Conservation (phyloP, 805 yeast species). For the Soucietia sequanensis region DNA sequence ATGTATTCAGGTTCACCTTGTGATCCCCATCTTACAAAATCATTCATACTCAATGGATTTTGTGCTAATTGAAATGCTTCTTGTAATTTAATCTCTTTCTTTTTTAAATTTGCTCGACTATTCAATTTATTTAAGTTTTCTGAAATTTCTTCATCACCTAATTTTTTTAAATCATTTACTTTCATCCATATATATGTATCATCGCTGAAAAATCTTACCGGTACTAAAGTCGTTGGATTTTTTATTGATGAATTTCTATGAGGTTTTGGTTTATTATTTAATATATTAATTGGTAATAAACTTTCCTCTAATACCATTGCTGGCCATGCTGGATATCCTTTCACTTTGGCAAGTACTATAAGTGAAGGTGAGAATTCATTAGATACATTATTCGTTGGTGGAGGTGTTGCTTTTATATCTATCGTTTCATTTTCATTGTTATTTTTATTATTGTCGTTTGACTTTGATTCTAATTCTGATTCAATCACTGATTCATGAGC, state of each 20-base stretch:
- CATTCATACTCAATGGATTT: constrained; percentile 41
- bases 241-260: constrained; percentile 18
- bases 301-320: constrained; percentile 69
- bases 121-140: constrained; percentile 22
- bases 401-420: too few relatives aligned
- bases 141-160: constrained; percentile 43
- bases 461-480: too few relatives aligned
- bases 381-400: too few relatives aligned
- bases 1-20: constrained; percentile 44
- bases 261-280: constrained; percentile 49
- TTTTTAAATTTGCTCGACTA: constrained; percentile 21
- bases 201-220: constrained; percentile 72
- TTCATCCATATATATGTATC: constrained; percentile 71
- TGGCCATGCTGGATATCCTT: constrained; percentile 91
- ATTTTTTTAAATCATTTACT: constrained; percentile 46
- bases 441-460: too few relatives aligned
- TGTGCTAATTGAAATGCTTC: constrained; percentile 55
- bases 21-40: constrained; percentile 41
- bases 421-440: too few relatives aligned
- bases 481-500: too few relatives aligned
- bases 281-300: constrained; percentile 57
- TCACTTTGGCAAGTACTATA: constrained; percentile 68
- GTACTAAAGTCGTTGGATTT: constrained; percentile 18
- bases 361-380: constrained; percentile 10
- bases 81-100: constrained; percentile 44